Base-by-base conservation (phyloP, 257 asterid species). In the Vinca minor region DNA sequence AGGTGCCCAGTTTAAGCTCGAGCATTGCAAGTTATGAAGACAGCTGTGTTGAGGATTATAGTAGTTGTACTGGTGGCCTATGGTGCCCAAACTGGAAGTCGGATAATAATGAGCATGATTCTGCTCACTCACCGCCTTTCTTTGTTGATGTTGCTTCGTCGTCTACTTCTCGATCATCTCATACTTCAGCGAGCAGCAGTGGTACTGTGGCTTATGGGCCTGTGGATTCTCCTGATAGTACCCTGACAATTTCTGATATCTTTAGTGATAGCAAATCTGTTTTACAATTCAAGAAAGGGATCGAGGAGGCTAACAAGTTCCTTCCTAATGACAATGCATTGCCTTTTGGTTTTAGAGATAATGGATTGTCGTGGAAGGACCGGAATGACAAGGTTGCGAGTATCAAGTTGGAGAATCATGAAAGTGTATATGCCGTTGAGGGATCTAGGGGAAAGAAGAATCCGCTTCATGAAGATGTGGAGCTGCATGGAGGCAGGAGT, bases 361-460 rank as follows among this genome's bases (percentile, higher is more conserved):
- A 56, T 47, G 60, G 69, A 13, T 71, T 71, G 10, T 4, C 59
- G 62, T 72, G 63, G 46, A 74, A 69, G 74, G 74, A 65, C 70
- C 69, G 36, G 23, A 65, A 71, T 20, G 72, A 39, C 62, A 72
- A 44, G 48, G 39, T 47, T 34, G 29, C 28, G 41, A 50, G 64
- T 32, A 74, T 75, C 45, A 77, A 83, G 70, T 69, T 56, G 74
- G 72, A 58, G 39, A 77, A 68, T 26, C 25, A 50, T 12, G 62
- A 60, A 14, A 71, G 56, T 68, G 76, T 57, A 48, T 52, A 47
- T 48, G 70, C 63, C 47, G 20, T 50, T 20, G 77, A 72, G 38
- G 67, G 59, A 53, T 71, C 86, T 0, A 81, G 88, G 64, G 87
- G 93, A 67, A 87, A 70, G 82, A 87, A 85, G 77, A 85, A 87